These are phyloP conservation scores for Cladosporium phlei DNA, from an alignment of 2,329 filamentous ascomycete species.

Conservation along the genomic window DNA sequence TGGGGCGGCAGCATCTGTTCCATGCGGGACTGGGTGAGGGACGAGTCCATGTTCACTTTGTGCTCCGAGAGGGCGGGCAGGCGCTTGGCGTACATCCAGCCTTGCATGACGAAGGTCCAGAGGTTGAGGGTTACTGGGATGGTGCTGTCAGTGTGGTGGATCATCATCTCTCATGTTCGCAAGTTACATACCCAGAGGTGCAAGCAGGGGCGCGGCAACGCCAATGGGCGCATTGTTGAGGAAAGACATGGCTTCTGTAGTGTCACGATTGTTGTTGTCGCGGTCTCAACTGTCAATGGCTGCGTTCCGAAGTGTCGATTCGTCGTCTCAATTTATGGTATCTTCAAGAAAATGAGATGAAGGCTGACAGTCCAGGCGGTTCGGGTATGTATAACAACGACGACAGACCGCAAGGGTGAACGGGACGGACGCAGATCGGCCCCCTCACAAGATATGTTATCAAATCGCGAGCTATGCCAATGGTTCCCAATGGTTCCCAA, in stretches of 20 bases:
- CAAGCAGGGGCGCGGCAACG: slow-evolving; percentile 6
- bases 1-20: slow-evolving; percentile 14
- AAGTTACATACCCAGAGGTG: slow-evolving; percentile 3
- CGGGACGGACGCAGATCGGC: no score
- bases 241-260: slow-evolving; percentile 8
- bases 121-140: slow-evolving; percentile 29
- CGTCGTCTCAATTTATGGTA: no score
- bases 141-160: neutral
- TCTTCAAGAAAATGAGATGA: no score
- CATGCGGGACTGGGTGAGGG: slow-evolving; percentile 5
- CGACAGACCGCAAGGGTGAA: no score
- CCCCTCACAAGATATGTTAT: no score
- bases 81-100: slow-evolving; percentile 39
- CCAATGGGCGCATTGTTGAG: slow-evolving; percentile 8
- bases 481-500: no score
- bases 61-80: slow-evolving; percentile 34
- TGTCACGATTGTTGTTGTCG: no score
- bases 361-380: no score
- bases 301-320: no score
- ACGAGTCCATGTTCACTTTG: slow-evolving; percentile 20
- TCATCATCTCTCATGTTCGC: neutral
- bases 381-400: no score
- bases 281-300: no score
- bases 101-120: slow-evolving; percentile 41
- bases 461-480: no score